Percentiles rank a stretch among this genome's conserved stretches.
Conservation (phyloP, 1,139 yeast species). For the Tardiomyces depauwii region DNA sequence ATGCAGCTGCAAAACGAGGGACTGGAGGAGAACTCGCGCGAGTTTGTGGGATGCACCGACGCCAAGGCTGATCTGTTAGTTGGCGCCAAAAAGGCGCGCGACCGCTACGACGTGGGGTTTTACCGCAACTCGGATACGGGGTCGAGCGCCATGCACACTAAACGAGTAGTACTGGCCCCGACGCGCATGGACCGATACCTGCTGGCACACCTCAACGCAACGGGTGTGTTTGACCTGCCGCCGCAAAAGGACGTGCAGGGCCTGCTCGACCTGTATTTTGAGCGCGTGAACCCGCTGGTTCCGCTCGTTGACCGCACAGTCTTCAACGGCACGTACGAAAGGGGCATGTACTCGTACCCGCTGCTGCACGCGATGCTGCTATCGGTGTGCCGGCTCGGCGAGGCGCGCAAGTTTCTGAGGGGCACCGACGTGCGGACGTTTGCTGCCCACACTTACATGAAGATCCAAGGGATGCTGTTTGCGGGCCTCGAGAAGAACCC, state of each 20-base stretch:
- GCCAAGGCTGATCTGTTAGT: constrained; percentile 3
- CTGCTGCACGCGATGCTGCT: constrained; percentile 14
- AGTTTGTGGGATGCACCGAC: neutral
- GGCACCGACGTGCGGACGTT: constrained; percentile 12
- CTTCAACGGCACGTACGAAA: constrained; percentile 5
- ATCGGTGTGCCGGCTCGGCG: constrained; percentile 13
- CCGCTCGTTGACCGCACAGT: constrained; percentile 39
- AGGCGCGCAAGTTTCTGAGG: constrained; percentile 8
- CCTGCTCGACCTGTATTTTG: constrained; percentile 44
- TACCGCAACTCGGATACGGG: constrained; percentile 5
- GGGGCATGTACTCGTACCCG: constrained; percentile 9
- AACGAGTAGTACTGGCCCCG: constrained; percentile 6
- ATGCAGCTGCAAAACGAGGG: neutral
- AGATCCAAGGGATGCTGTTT: constrained; percentile 26
- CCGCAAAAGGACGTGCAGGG: constrained; percentile 38
- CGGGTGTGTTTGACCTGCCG: constrained; percentile 44
- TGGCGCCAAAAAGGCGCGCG: constrained; percentile 6
- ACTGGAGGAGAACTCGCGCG: neutral
- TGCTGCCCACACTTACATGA: constrained; percentile 12
- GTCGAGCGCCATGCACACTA: neutral
- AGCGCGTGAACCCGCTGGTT: constrained; percentile 46
- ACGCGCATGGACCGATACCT: constrained; percentile 8
- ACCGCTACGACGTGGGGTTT: constrained; percentile 11
- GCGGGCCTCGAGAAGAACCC: constrained; percentile 25
- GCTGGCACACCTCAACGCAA: constrained; percentile 10